Evolutionary conservation across 2,329 filamentous ascomycete genomes (phyloP).

Genomic region (Sporothrix phasma): DNA sequence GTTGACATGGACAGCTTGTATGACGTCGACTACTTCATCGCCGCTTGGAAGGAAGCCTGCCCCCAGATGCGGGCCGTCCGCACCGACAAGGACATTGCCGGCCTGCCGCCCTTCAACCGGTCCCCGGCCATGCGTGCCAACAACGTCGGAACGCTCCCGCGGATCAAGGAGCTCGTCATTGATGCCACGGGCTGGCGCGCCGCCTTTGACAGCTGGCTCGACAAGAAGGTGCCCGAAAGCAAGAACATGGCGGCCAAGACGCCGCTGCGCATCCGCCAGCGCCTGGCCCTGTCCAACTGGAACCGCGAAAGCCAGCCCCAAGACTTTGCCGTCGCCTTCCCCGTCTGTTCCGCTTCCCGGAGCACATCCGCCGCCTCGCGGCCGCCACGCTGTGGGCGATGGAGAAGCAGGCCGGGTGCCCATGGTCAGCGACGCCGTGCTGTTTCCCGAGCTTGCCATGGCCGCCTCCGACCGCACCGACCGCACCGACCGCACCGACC

Average conservation of each 20-base stretch:
- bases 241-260: constrained; percentile 7
- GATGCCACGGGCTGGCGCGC: constrained; percentile 19
- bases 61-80: constrained; percentile 18
- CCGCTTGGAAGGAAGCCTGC: constrained; percentile 15
- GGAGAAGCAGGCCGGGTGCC: constrained; percentile 4
- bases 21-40: constrained; percentile 17
- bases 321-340: constrained; percentile 19
- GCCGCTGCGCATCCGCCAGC: constrained; percentile 15
- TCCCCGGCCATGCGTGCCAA: constrained; percentile 4
- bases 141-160: background rate
- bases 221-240: background rate
- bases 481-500: too few species aligned
- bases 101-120: constrained; percentile 6
- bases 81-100: constrained; percentile 10
- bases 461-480: too few species aligned
- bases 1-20: constrained; percentile 14
- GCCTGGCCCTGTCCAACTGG: constrained; percentile 12
- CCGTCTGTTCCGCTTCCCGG: constrained; percentile 18
- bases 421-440: constrained; percentile 9
- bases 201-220: constrained; percentile 19
- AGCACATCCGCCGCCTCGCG: background rate
- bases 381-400: constrained; percentile 10
- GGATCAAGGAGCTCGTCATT: constrained; percentile 17
- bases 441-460: constrained; percentile 8
- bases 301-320: constrained; percentile 1